A percentile compares a stretch with the other conserved stretches of the same genome.
Evolutionary conservation across 176 grass and related monocot genomes (phyloP).

Genomic region (Triticum dicoccoides): DNA sequence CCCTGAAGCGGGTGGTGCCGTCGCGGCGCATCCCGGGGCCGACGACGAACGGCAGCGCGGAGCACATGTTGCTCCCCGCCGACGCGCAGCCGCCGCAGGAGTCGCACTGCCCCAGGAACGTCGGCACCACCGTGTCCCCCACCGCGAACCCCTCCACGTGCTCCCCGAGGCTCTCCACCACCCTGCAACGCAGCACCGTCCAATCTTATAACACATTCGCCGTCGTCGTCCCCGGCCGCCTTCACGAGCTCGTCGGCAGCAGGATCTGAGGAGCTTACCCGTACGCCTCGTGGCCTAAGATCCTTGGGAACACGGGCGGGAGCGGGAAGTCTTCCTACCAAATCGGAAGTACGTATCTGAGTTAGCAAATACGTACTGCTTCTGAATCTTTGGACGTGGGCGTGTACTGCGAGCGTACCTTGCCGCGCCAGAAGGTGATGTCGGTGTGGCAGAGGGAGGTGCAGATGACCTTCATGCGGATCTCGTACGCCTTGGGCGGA

Average conservation of each 20-base stretch:
- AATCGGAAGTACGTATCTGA: neutral
- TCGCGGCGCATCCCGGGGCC: constrained; percentile 61
- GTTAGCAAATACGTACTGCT: neutral
- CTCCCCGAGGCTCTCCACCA: constrained; percentile 81
- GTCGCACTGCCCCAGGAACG: constrained; percentile 62
- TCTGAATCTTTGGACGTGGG: neutral
- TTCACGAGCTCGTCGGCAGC: neutral
- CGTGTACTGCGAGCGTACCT: constrained; percentile 4
- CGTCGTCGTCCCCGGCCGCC: too few species aligned
- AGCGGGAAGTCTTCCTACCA: neutral
- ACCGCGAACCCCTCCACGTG: constrained; percentile 42
- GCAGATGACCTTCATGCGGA: constrained; percentile 66
- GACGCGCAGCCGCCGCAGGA: constrained; percentile 51
- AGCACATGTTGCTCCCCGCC: constrained; percentile 49
- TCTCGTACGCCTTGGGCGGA: constrained; percentile 54
- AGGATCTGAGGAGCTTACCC: constrained; percentile 35
- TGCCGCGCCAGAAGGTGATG: constrained; percentile 53
- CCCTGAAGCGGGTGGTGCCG: constrained; percentile 55
- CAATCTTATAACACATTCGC: too few species aligned
- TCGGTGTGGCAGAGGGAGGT: constrained; percentile 78
- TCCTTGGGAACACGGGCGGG: constrained; percentile 40
- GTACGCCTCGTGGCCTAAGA: constrained; percentile 74
- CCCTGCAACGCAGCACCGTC: constrained; percentile 24
- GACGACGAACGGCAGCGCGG: constrained; percentile 15
- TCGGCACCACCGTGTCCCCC: constrained; percentile 63